Evolutionary conservation across 2,329 filamentous ascomycete genomes (phyloP).

Genomic region (Berkeleyomyces basicola): DNA sequence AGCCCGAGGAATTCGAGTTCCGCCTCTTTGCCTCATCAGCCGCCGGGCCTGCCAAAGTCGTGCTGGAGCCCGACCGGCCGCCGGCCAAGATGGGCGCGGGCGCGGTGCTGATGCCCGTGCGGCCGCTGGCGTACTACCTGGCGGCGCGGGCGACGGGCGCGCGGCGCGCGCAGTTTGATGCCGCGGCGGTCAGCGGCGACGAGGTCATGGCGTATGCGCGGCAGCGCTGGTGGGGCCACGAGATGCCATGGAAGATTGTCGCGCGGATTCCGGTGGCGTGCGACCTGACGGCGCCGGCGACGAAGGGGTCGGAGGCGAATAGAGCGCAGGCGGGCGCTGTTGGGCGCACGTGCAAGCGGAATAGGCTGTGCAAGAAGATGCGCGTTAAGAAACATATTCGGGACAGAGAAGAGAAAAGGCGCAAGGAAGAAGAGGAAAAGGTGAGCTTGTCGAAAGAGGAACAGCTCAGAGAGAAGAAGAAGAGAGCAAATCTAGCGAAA

Average conservation of each 20-base stretch:
- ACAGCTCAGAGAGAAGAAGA: slow-evolving; percentile 39
- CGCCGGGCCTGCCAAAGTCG: slow-evolving; percentile 30
- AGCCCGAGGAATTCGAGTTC: slow-evolving; percentile 35
- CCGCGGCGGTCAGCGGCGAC: slow-evolving; percentile 34
- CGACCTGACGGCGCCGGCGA: slow-evolving; percentile 16
- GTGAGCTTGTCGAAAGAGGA: slow-evolving; percentile 30
- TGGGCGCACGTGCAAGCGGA: slow-evolving; percentile 10
- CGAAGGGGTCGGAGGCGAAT: background rate
- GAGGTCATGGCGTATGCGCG: slow-evolving; percentile 30
- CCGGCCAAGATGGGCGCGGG: slow-evolving; percentile 21
- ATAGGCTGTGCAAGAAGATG: slow-evolving; percentile 38
- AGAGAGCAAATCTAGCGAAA: slow-evolving; percentile 41
- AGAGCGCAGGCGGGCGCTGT: background rate
- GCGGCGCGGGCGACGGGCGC: slow-evolving; percentile 22
- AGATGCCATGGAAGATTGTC: slow-evolving; percentile 42
- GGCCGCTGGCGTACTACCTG: slow-evolving; percentile 34
- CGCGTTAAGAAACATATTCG: slow-evolving; percentile 35
- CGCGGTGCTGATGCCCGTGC: slow-evolving; percentile 21
- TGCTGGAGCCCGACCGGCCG: slow-evolving; percentile 29
- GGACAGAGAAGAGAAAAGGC: slow-evolving; percentile 26
- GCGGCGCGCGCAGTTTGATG: slow-evolving; percentile 17
- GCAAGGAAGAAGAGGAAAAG: slow-evolving; percentile 23
- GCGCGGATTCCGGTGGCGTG: slow-evolving; percentile 24
- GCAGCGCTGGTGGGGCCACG: slow-evolving; percentile 37
- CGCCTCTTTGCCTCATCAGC: slow-evolving; percentile 35